A percentile compares a stretch with the other conserved stretches of the same genome.
These are phyloP conservation scores for Pleurotus tuoliensis DNA, from an alignment of 768 basidiomycete species.

Conservation along the genomic window DNA sequence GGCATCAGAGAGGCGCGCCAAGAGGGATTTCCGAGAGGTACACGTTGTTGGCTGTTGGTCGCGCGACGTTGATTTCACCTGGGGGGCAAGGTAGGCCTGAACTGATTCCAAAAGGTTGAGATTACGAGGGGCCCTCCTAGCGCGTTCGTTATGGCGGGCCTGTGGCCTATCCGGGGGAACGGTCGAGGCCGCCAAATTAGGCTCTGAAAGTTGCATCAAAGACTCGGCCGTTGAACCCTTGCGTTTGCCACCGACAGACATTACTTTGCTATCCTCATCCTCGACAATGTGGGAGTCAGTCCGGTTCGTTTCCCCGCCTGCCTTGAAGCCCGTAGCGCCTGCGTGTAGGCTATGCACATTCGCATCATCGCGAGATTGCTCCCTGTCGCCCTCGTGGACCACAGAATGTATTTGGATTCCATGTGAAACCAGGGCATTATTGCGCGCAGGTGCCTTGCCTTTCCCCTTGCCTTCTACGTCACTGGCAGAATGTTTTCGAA, in stretches of 20 bases:
- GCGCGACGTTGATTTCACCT: not conserved
- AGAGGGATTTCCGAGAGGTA: conserved; percentile 13
- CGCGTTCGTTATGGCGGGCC: not conserved
- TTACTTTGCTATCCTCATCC: too few relatives aligned
- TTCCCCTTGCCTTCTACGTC: conserved; percentile 2
- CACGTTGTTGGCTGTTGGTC: not conserved
- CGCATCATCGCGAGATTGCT: not conserved
- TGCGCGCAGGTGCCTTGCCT: not conserved
- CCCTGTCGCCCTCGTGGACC: not conserved
- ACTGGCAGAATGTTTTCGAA: not conserved
- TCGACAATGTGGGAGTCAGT: too few relatives aligned
- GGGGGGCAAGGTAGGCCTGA: conserved; percentile 37
- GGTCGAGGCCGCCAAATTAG: not conserved
- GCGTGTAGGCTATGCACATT: too few relatives aligned
- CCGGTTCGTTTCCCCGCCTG: too few relatives aligned
- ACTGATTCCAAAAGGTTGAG: conserved; percentile 44
- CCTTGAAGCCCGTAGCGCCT: too few relatives aligned
- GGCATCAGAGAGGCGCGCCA: conserved; percentile 23
- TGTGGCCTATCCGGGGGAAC: not conserved
- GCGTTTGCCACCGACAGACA: too few relatives aligned
- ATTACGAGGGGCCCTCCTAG: conserved; percentile 24
- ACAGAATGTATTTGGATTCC: not conserved
- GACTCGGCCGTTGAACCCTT: too few relatives aligned
- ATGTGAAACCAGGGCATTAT: too few relatives aligned
- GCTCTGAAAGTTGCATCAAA: too few relatives aligned